A percentile compares a stretch with the other conserved stretches of the same genome.
These are phyloP conservation scores for Peterozyma xylosa DNA, from an alignment of 805 yeast genomes.

Conservation along the genomic window DNA sequence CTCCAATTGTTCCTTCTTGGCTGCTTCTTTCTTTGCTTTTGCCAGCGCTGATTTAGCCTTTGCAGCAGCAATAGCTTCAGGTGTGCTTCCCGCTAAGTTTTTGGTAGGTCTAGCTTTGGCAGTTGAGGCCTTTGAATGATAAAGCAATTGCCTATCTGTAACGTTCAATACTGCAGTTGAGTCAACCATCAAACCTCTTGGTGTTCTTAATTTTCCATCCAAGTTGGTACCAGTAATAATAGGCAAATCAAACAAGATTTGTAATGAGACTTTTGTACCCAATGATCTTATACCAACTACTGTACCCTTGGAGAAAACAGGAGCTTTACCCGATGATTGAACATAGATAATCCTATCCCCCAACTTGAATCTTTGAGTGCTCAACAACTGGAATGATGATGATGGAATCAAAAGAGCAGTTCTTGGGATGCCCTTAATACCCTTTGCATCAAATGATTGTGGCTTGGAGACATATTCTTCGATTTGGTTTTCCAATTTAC, in stretches of 20 bases:
- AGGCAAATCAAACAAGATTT: slow-evolving; percentile 78
- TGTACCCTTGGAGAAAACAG: slow-evolving; percentile 82
- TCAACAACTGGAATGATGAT: slow-evolving; percentile 61
- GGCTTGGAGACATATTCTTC: slow-evolving; percentile 36
- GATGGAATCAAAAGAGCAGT: slow-evolving; percentile 75
- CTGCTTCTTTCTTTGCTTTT: slow-evolving; percentile 9
- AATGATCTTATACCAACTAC: slow-evolving; percentile 59
- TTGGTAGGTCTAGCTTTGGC: slow-evolving; percentile 20
- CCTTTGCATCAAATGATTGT: slow-evolving; percentile 41
- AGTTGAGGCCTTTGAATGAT: slow-evolving; percentile 61
- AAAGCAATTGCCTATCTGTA: slow-evolving; percentile 66
- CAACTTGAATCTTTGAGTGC: slow-evolving; percentile 67
- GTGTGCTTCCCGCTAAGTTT: slow-evolving; percentile 8
- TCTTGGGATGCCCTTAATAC: slow-evolving; percentile 75
- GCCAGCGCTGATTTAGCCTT: slow-evolving; percentile 5
- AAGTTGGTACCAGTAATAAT: slow-evolving; percentile 76
- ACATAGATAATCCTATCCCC: slow-evolving; percentile 90
- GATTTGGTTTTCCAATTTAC: slow-evolving; percentile 57
- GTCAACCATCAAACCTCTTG: slow-evolving; percentile 80
- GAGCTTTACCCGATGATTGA: slow-evolving; percentile 83
- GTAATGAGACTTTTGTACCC: slow-evolving; percentile 59
- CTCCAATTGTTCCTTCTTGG: slow-evolving; percentile 5
- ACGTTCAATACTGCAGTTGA: slow-evolving; percentile 76
- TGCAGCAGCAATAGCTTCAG: slow-evolving; percentile 8
- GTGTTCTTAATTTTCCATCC: slow-evolving; percentile 68